Conservation (phyloP, 2,329 filamentous ascomycete species). For the Hypoxylon rubiginosum region DNA sequence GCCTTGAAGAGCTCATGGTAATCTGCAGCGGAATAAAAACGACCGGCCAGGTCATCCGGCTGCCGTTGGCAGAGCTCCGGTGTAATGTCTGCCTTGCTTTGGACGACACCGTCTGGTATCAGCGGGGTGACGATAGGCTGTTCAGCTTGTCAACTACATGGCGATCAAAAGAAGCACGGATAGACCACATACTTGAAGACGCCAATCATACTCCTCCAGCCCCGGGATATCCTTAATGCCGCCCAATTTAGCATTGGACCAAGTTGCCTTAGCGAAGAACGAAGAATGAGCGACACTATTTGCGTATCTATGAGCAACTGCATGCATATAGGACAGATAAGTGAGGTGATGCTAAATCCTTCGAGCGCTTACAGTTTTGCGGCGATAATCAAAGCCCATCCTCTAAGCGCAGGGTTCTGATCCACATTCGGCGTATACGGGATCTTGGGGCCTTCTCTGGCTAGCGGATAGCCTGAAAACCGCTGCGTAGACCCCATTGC, state of each 20-base stretch:
- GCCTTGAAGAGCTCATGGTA: conserved; percentile 82
- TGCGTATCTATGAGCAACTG: conserved; percentile 27
- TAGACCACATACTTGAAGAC: conserved; percentile 62
- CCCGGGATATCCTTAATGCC: conserved; percentile 61
- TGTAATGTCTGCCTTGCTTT: conserved; percentile 57
- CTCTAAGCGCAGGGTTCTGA: conserved; percentile 78
- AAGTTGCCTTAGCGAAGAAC: conserved; percentile 74
- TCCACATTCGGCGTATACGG: conserved; percentile 64
- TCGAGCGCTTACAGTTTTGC: conserved; percentile 66
- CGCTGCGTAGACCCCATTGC: conserved; percentile 45
- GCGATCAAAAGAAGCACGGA: neutral
- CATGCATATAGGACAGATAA: neutral
- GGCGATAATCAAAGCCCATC: conserved; percentile 71
- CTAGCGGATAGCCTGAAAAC: conserved; percentile 49
- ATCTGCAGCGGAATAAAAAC: conserved; percentile 79
- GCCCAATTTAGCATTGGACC: conserved; percentile 74
- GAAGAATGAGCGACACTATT: conserved; percentile 70
- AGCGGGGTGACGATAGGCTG: conserved; percentile 71
- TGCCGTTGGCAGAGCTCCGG: conserved; percentile 58
- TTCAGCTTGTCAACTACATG: conserved; percentile 27
- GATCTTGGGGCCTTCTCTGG: conserved; percentile 49
- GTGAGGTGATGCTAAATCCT: neutral
- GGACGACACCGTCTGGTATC: conserved; percentile 50
- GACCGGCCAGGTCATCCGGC: conserved; percentile 58
- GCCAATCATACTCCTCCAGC: conserved; percentile 60